phyloP scores from a whole-genome alignment of 108 stramenopile genomes.

The Licmophora abbreviata region DNA sequence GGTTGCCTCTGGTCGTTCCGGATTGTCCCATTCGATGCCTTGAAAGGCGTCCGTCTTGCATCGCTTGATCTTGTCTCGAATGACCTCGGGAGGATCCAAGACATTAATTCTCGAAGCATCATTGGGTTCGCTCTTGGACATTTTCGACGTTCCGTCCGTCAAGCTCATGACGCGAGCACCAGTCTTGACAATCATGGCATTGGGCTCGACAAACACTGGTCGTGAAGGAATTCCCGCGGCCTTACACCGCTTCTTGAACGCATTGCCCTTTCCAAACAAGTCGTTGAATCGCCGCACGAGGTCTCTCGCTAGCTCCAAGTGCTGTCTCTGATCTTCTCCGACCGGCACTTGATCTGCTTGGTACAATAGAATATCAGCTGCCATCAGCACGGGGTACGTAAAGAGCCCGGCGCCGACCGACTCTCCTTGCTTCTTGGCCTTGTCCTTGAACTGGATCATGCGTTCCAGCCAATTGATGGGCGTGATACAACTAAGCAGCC shows the following conservation, averaged over 20 bases:
- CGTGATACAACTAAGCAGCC: conserved; percentile 95
- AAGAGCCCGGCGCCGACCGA: conserved; percentile 91
- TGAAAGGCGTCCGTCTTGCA: conserved; percentile 92
- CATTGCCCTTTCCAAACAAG: conserved; percentile 81
- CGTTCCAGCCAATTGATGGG: conserved; percentile 98
- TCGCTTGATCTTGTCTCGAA: conserved; percentile 88
- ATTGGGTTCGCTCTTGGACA: conserved; percentile 94
- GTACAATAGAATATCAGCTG: conserved; percentile 98
- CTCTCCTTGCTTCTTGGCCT: conserved; percentile 86
- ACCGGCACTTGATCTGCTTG: conserved; percentile 96
- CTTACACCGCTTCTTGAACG: conserved; percentile 82
- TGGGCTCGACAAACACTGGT: conserved; percentile 86
- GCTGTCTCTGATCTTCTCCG: conserved; percentile 98
- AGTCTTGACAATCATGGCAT: conserved; percentile 92
- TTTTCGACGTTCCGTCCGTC: conserved; percentile 92
- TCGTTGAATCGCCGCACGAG: conserved; percentile 94
- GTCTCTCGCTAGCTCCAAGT: conserved; percentile 97
- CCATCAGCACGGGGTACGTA: conserved; percentile 97
- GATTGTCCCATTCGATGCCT: conserved; percentile 95
- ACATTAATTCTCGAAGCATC: conserved; percentile 94
- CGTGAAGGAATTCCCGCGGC: conserved; percentile 68
- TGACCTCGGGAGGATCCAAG: conserved; percentile 86
- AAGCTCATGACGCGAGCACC: conserved; percentile 98
- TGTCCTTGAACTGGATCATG: conserved; percentile 99
- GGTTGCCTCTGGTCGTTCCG: conserved; percentile 93